These are phyloP conservation scores for Aspergillus olivimuriae DNA, from an alignment of 495 filamentous ascomycete species.

Conservation along the genomic window DNA sequence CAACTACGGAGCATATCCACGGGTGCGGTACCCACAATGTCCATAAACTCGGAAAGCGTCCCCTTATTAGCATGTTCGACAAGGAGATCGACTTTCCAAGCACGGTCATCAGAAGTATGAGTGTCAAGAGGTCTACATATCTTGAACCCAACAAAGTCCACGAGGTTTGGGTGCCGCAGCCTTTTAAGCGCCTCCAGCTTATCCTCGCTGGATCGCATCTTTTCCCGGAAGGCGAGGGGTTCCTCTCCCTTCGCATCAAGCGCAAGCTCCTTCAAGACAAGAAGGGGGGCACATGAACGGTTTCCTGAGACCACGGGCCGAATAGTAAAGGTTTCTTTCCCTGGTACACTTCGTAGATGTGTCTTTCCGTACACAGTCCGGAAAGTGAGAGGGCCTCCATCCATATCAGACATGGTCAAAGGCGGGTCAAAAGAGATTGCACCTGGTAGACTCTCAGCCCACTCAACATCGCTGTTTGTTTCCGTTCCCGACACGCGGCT, in stretches of 20 bases:
- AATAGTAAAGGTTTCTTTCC: conserved; percentile 59
- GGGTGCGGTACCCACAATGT: conserved; percentile 65
- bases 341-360: conserved; percentile 48
- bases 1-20: conserved; percentile 70
- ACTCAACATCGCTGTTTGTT: conserved; percentile 22
- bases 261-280: conserved; percentile 60
- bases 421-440: conserved; percentile 66
- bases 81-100: conserved; percentile 79
- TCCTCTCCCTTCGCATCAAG: conserved; percentile 30
- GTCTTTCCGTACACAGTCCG: conserved; percentile 58
- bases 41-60: conserved; percentile 73
- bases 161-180: conserved; percentile 68
- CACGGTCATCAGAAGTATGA: conserved; percentile 22
- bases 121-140: conserved; percentile 45
- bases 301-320: conserved; percentile 52
- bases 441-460: conserved; percentile 34
- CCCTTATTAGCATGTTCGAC: conserved; percentile 74
- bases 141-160: conserved; percentile 74
- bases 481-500: conserved; percentile 33
- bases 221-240: conserved; percentile 46
- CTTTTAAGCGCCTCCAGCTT: conserved; percentile 67
- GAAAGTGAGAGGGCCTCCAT: conserved; percentile 52
- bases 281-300: conserved; percentile 43
- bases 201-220: conserved; percentile 60
- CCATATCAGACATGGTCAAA: conserved; percentile 51